Percentiles rank a stretch among this genome's conserved stretches.
Conservation (phyloP, 2,329 filamentous ascomycete species). For the Aspergillus awamori region DNA sequence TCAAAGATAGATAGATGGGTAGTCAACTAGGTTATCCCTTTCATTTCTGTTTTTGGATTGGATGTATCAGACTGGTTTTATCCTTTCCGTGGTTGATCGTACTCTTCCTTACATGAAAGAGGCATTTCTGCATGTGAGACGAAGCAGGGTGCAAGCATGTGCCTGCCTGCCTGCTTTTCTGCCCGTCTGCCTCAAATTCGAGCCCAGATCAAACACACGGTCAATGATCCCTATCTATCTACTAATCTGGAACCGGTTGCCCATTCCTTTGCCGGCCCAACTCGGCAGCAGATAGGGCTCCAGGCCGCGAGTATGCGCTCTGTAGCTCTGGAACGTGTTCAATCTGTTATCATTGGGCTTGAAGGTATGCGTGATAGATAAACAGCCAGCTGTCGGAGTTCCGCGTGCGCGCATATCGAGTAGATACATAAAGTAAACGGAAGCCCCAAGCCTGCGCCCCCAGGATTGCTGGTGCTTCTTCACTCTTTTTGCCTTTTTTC, state of each 20-base stretch:
- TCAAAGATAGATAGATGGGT: too few species aligned
- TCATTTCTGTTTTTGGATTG: not conserved
- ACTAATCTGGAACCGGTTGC: too few species aligned
- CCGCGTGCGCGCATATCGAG: not conserved
- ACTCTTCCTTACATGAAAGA: too few species aligned
- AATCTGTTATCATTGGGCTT: constrained; percentile 1
- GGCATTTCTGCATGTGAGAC: not conserved
- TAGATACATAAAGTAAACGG: not conserved
- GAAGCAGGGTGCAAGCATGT: not conserved
- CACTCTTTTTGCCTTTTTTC: not conserved
- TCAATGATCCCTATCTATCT: too few species aligned
- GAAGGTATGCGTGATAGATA: not conserved
- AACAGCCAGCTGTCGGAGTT: not conserved
- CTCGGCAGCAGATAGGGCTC: not conserved
- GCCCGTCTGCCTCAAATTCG: not conserved
- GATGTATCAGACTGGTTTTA: not conserved
- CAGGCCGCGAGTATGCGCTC: not conserved
- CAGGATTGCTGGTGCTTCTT: not conserved
- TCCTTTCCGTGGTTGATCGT: not conserved
- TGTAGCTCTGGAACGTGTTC: not conserved
- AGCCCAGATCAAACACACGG: too few species aligned
- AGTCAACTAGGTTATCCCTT: not conserved
- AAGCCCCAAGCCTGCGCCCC: not conserved
- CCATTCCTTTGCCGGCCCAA: not conserved
- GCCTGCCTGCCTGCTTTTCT: not conserved